phyloP scores from a whole-genome alignment of 2,329 filamentous ascomycete species.

The Colletotrichum navitas region DNA sequence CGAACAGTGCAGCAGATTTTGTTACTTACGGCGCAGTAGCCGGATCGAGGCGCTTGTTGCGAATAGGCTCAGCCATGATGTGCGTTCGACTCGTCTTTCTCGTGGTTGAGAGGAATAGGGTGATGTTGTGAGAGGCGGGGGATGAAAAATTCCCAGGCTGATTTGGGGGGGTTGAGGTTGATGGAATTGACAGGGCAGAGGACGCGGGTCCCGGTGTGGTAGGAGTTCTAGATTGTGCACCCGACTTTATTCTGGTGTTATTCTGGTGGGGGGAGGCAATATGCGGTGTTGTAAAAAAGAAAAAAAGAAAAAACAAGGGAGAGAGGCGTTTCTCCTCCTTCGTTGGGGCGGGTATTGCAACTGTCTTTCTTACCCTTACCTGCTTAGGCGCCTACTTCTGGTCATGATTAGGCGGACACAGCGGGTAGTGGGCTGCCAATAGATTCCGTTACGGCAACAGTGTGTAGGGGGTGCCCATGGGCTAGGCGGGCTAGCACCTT shows the following conservation, averaged over 20 bases:
- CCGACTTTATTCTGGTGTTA: conserved; percentile 42
- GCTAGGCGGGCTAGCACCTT: conserved; percentile 12
- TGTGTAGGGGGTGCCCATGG: not conserved
- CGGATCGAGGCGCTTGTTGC: conserved; percentile 71
- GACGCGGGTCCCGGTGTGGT: conserved; percentile 26
- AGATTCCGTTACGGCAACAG: conserved; percentile 5
- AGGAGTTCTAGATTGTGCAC: conserved; percentile 40
- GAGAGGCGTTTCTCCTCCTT: conserved; percentile 32
- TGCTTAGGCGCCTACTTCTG: conserved; percentile 27
- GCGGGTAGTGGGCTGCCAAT: conserved; percentile 18
- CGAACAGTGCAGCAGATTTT: conserved; percentile 33
- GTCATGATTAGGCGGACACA: conserved; percentile 27
- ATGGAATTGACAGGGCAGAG: conserved; percentile 30
- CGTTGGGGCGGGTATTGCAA: conserved; percentile 38
- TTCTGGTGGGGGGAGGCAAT: conserved; percentile 36
- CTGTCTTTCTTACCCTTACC: conserved; percentile 4
- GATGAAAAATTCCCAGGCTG: conserved; percentile 20
- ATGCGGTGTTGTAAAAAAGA: conserved; percentile 34
- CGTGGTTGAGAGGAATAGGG: conserved; percentile 24
- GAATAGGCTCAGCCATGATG: conserved; percentile 73
- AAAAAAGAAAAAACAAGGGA: conserved; percentile 42
- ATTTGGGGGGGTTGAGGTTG: conserved; percentile 17
- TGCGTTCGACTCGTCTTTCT: conserved; percentile 36
- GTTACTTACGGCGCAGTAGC: conserved; percentile 69
- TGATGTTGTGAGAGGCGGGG: conserved; percentile 7